Conservation (phyloP, 495 filamentous ascomycete genomes). For the Neurospora sp. region DNA sequence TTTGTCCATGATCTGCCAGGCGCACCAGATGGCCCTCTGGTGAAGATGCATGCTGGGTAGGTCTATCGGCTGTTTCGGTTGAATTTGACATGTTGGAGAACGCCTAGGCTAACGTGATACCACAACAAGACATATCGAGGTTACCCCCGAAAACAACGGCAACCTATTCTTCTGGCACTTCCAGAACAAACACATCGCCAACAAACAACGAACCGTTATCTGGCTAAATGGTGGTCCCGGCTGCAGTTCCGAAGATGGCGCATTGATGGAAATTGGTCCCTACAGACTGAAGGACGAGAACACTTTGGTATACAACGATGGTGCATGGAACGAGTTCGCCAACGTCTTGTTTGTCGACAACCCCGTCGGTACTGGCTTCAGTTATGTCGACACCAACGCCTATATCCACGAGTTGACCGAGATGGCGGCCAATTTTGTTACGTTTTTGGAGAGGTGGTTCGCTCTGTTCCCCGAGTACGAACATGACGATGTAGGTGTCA, state of each 20-base stretch:
- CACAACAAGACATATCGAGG: conserved; percentile 76
- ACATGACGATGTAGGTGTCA: conserved; percentile 71
- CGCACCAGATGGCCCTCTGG: conserved; percentile 64
- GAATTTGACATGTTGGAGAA: background rate
- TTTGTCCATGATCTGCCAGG: conserved; percentile 79
- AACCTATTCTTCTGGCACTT: conserved; percentile 99
- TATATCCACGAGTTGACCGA: conserved; percentile 76
- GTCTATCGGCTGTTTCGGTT: conserved; percentile 23
- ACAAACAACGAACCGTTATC: conserved; percentile 83
- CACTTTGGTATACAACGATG: conserved; percentile 70
- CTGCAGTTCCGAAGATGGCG: conserved; percentile 94
- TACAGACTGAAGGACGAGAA: conserved; percentile 73
- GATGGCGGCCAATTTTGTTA: conserved; percentile 82
- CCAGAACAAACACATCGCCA: conserved; percentile 88
- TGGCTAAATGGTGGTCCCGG: conserved; percentile 97
- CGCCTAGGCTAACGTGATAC: conserved; percentile 7
- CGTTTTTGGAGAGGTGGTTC: conserved; percentile 87
- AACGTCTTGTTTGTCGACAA: conserved; percentile 95
- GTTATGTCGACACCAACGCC: conserved; percentile 80
- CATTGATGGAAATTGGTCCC: conserved; percentile 94
- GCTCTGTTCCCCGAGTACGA: conserved; percentile 84
- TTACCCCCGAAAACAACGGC: conserved; percentile 71
- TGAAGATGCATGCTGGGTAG: conserved; percentile 98
- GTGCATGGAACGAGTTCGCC: conserved; percentile 95
- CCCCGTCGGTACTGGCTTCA: conserved; percentile 92